Base-by-base conservation (phyloP, 78 protist species). In the Dictyostelium intermedium region DNA sequence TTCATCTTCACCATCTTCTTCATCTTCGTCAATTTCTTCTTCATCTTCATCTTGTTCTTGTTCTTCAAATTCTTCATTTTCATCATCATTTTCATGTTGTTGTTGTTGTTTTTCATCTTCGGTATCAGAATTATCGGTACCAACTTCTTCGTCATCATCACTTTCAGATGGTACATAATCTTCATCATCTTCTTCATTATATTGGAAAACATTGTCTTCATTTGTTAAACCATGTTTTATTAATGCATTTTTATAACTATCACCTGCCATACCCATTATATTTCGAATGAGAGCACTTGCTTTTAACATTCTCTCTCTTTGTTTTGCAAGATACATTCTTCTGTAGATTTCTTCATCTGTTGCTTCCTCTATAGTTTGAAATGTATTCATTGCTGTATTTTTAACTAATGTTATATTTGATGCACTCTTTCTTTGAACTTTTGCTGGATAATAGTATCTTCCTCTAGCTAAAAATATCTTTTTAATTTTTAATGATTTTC, bases 371-470 rank as follows among this genome's bases (percentile, higher is more conserved):
- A 72, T 3, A 39, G 34, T 32, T 41, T 35, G 18, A 77, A 77
- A 77, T 23, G 82, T 72, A n/a, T 77, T 77, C 60, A 77, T 43
- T 41, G 82, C 82, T 2, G 82, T 77, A 9, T 77, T 77, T 41
- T 77, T 77, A 41, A 77, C 11, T 18, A 77, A 18, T n/a, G 56
- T 77, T 7, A 77, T n/a, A 41, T 43, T 9, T 7, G 56, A 18
- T 41, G 34, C 4, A 41, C 45, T 4, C 13, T 37, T 77, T 43
- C 60, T 77, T 5, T n/a, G 20, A 41, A 41, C 82, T 41, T 35
- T 41, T 5, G 82, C 82, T 41, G 82, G 82, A 41, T 77, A 77
- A 43, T n/a, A 77, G 9, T 41, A 77, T 41, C 82, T 35, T 77
- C 82, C 82, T 77, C 82, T 77, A 1, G 41, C 20, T 32, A 41